Base-by-base conservation (phyloP, 805 yeast species). In the Babjeviella inositovora region DNA sequence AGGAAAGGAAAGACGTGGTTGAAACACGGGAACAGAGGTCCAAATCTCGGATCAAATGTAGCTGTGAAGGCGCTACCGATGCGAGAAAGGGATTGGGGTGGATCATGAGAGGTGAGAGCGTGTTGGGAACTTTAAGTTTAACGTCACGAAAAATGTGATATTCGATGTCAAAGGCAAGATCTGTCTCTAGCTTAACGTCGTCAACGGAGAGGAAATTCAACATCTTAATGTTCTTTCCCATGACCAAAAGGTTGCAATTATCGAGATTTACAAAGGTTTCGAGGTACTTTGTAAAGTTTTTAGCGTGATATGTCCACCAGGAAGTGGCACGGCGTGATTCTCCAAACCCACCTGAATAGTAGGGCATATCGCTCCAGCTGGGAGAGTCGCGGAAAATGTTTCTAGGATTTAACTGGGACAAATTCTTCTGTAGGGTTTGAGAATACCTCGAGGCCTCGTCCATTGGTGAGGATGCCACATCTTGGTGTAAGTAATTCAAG, bases 381-480 rank as follows among this genome's bases (percentile, higher is more conserved):
- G n/a, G n/a, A n/a, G n/a, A n/a, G n/a, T n/a, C n/a, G n/a, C n/a
- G n/a, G n/a, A n/a, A n/a, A n/a, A n/a, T n/a, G n/a, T n/a, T n/a
- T n/a, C n/a, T 13, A 16, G 18, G 18, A 16, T 16, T 16, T 9
- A 9, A 16, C 18, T 8, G 8, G 8, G 8, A 25, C 11, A 60
- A 29, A 23, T 60, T 41, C 9, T 37, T 34, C 23, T 64, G 61
- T 22, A 73, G 32, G 0, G 32, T 20, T 19, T 43, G 46, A 11
- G 70, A 48, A 17, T 58, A 34, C 2, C 35, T 37, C 1, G 65
- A 45, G 7, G 62, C 57, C 30, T 69, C 76, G 11, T 57, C 59
- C 51, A 62, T 55, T 2, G 68, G 47, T 2, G 61, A 38, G 10
- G 30, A 32, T 3, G 38, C 33, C 0, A 31, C 21, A 15, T 56